Conservation (phyloP, 306 rosid species). For the Medicago truncatula region MtrunA17r5.0-ANR NC_053049.1:31518001-31518500, state of each 20-base stretch:
- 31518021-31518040: constrained; percentile 25
- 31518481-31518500: constrained; percentile 76
- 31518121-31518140: constrained; percentile 67
- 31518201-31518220: constrained; percentile 94
- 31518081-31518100: constrained; percentile 37
- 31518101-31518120: constrained; percentile 49
- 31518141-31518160: constrained; percentile 58
- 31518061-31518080: constrained; percentile 34
- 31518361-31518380: constrained; percentile 57
- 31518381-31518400: constrained; percentile 73
- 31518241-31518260: constrained; percentile 59
- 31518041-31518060: constrained; percentile 40
- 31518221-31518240: constrained; percentile 68
- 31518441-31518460: constrained; percentile 59
- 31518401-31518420: constrained; percentile 65
- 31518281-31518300: constrained; percentile 60
- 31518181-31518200: constrained; percentile 99
- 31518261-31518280: constrained; percentile 63
- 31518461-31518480: constrained; percentile 74
- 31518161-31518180: constrained; percentile 95
- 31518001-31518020: constrained; percentile 9
- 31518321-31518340: constrained; percentile 55
- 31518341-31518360: constrained; percentile 66
- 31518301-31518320: constrained; percentile 63
- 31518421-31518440: constrained; percentile 61